Percentiles rank a stretch among this genome's conserved stretches.
Conservation (phyloP, 1,284 basidiomycete genomes). For the Blastosporella zonata region DNA sequence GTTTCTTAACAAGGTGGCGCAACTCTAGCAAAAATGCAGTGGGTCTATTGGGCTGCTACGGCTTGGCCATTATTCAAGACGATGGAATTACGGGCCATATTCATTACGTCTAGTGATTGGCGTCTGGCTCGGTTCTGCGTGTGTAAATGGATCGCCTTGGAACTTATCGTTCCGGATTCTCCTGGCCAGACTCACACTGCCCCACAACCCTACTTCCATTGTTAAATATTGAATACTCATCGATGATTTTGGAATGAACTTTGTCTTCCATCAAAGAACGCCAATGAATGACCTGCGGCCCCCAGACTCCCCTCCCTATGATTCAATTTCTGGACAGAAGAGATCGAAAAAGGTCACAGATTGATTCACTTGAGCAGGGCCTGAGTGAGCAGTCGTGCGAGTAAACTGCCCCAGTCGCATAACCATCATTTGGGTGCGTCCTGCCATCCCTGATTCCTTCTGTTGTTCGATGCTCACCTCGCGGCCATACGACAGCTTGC, state of each 20-base stretch:
- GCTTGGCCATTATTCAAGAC: background rate
- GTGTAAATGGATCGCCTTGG: too few relatives aligned
- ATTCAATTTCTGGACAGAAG: background rate
- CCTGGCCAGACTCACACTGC: too few relatives aligned
- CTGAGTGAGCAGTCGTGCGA: background rate
- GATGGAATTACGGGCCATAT: too few relatives aligned
- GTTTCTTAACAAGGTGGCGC: background rate
- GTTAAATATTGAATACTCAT: background rate
- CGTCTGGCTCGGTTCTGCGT: too few relatives aligned
- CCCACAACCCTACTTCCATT: background rate
- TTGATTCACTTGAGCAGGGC: background rate
- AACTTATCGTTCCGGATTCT: too few relatives aligned
- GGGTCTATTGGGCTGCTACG: too few relatives aligned
- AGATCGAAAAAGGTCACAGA: background rate
- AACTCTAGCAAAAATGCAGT: background rate
- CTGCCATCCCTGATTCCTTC: background rate
- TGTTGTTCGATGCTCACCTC: background rate
- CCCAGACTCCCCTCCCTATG: background rate
- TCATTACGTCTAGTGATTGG: too few relatives aligned
- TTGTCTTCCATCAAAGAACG: conserved; percentile 6
- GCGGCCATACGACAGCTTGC: background rate
- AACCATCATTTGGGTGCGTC: background rate
- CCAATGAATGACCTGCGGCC: background rate
- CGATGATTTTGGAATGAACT: background rate
- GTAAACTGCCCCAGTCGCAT: background rate